These are phyloP conservation scores for Cucurbitaria berberidis DNA, from an alignment of 2,329 filamentous ascomycete genomes.

Conservation along the genomic window DNA sequence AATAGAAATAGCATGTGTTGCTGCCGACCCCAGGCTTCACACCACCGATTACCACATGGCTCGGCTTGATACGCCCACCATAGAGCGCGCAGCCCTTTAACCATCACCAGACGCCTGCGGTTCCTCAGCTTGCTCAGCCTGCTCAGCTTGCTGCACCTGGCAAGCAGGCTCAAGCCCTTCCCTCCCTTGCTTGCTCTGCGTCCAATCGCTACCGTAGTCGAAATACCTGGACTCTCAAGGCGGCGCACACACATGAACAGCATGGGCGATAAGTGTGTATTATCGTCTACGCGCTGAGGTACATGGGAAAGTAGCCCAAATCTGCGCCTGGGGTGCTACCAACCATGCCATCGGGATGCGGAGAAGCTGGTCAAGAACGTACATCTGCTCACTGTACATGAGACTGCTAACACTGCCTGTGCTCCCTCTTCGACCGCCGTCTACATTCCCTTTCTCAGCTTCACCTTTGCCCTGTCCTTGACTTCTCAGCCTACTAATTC, in stretches of 20 bases:
- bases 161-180: not conserved
- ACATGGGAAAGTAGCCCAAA: not conserved
- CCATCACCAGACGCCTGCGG: not conserved
- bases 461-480: not conserved
- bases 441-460: not conserved
- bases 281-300: not conserved
- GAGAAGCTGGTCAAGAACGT: conserved; percentile 2
- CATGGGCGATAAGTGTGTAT: conserved; percentile 1
- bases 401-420: not conserved
- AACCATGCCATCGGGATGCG: conserved; percentile 9
- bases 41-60: conserved; percentile 20
- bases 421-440: not conserved
- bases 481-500: not conserved
- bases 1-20: conserved; percentile 14
- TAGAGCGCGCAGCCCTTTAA: not conserved
- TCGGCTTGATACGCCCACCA: conserved; percentile 19
- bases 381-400: not conserved
- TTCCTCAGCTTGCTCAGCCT: not conserved
- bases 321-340: conserved; percentile 6
- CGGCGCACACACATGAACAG: not conserved
- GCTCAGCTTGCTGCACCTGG: not conserved
- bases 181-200: not conserved
- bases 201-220: not conserved
- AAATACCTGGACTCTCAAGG: not conserved
- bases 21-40: conserved; percentile 19